Conservation (phyloP, 305 asterid genomes). For the Fraxinus dipetala region DNA sequence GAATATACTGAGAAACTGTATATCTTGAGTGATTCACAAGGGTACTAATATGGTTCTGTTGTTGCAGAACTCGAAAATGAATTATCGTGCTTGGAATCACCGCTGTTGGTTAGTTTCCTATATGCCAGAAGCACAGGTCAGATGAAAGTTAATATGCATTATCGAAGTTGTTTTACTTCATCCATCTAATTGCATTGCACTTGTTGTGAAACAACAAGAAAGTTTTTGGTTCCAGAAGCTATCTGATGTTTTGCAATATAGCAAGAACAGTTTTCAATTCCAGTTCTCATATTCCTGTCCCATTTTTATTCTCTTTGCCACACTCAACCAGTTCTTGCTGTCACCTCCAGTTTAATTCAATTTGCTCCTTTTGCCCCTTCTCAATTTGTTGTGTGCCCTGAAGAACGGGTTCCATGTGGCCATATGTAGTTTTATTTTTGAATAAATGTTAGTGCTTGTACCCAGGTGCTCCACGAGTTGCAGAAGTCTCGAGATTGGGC, state of each 20-base stretch:
- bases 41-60: conserved; percentile 20
- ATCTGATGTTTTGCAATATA: not conserved
- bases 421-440: conserved; percentile 12
- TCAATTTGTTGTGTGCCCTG: not conserved
- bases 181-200: conserved; percentile 21
- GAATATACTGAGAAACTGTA: not conserved
- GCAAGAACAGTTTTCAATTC: not conserved
- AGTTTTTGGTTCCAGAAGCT: not conserved
- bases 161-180: not conserved
- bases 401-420: conserved; percentile 11
- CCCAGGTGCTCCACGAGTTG: conserved; percentile 65
- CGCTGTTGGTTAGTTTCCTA: conserved; percentile 89
- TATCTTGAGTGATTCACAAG: not conserved
- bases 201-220: conserved; percentile 1
- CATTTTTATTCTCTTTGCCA: conserved; percentile 15
- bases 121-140: conserved; percentile 70
- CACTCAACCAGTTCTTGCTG: not conserved
- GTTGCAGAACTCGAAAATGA: conserved; percentile 84
- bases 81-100: conserved; percentile 95
- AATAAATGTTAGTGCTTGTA: conserved; percentile 11
- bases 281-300: not conserved
- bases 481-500: conserved; percentile 69
- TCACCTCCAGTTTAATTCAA: not conserved
- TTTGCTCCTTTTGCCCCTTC: conserved; percentile 3
- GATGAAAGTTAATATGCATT: conserved; percentile 11